Base-by-base conservation (phyloP, 2,329 filamentous ascomycete species). In the Aspergillus sp. region DNA sequence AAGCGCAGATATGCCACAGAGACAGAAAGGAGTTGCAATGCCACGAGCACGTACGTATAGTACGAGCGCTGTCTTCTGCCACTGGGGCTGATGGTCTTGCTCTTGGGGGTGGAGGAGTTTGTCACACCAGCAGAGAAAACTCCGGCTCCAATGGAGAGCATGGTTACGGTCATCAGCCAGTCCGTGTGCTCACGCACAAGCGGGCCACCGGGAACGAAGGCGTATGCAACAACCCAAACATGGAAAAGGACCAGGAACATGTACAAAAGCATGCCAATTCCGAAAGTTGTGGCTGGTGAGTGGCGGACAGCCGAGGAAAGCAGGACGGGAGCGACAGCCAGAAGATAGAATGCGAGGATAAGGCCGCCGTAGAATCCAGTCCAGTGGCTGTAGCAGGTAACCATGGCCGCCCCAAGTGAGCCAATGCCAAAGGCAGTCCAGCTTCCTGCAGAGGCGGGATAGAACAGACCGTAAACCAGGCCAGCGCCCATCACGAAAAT, bases 181-280 rank as follows among this genome's bases (percentile, higher is more conserved):
- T 97, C 93, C 1, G 92, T 99, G 66, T 87, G 92, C 71, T 99
- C 94, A 42, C 94, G 87, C 41, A 99, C 89, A 1, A 96, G 81
- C 3, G 90, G 90, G 2, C 94, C 94, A 47, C 94, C 94, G 2
- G 94, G 94, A 3, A 99, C 94, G 62, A 99, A 99, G 11, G 94
- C 94, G 65, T 99, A 99, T 2, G 94, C 94, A 10, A 99, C 94
- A 33, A 96, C 89, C 94, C 94, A 99, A 50, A 96, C 91, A 67
- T 97, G 93, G 78, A 96, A 96, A n/a, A 99, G 82, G 4, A 96
- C 87, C 76, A 97, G 76, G 64, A 97, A 81, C 72, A 97, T 96
- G 78, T 97, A 99, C 45, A 95, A 72, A 48, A 96, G 75, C 75
- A 96, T 96, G 3, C 89, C 93, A 13, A 95, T 69, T 2, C 93